Percentiles rank a stretch among this genome's conserved stretches.
Conservation (phyloP, 2,329 filamentous ascomycete genomes). For the Penicillium capsulatum region DNA sequence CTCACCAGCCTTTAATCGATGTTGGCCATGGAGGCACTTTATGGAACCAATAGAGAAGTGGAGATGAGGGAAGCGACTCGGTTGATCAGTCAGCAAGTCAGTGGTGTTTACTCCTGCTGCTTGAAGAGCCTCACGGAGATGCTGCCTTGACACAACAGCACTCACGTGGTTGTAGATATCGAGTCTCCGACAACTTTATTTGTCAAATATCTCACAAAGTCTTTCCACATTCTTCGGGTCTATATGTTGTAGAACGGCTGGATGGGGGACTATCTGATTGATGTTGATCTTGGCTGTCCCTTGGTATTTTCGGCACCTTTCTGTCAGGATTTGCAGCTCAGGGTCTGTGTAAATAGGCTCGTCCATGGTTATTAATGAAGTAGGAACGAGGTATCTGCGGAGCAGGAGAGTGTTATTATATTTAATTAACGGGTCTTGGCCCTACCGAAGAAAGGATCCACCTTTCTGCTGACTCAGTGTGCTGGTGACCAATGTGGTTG, state of each 20-base stretch:
- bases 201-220: conserved; percentile 20
- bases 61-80: conserved; percentile 14
- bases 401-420: too few relatives aligned
- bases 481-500: conserved; percentile 1
- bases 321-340: conserved; percentile 14
- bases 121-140: conserved; percentile 12
- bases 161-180: conserved; percentile 19
- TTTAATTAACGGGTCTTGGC: too few relatives aligned
- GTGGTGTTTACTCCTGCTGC: conserved; percentile 4
- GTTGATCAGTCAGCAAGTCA: conserved; percentile 7
- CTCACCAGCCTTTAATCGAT: conserved; percentile 22
- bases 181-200: conserved; percentile 19
- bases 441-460: neutral
- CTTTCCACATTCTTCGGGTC: conserved; percentile 19
- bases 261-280: conserved; percentile 17
- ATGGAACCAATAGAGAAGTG: conserved; percentile 19
- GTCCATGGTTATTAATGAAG: conserved; percentile 1
- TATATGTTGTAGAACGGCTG: conserved; percentile 3
- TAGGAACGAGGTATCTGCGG: too few relatives aligned
- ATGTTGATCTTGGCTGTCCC: conserved; percentile 26
- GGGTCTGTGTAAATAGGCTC: conserved; percentile 12
- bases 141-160: conserved; percentile 14
- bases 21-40: conserved; percentile 26
- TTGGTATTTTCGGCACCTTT: conserved; percentile 25
- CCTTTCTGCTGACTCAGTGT: neutral